Evolutionary conservation across 495 filamentous ascomycete genomes (phyloP).

Genomic region (Cladorrhinum samala): DNA sequence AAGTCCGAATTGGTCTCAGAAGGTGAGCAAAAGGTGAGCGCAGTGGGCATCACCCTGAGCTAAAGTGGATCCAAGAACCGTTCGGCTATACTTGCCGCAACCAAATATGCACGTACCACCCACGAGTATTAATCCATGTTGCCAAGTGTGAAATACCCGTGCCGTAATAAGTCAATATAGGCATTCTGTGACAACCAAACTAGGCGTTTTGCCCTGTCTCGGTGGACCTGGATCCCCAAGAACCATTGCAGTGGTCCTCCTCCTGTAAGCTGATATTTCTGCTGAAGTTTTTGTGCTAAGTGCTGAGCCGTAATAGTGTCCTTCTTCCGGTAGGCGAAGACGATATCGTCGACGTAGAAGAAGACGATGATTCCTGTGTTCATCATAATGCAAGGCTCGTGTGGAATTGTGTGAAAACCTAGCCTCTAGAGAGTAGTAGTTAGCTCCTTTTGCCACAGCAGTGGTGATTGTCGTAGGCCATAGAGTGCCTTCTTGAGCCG

Average conservation of each 20-base stretch:
- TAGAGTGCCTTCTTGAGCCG: constrained; percentile 13
- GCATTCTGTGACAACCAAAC: constrained; percentile 11
- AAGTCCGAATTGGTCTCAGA: too few relatives aligned
- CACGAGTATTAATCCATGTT: too few relatives aligned
- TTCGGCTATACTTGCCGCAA: too few relatives aligned
- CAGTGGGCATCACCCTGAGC: too few relatives aligned
- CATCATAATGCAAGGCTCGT: constrained; percentile 16
- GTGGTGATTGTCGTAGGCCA: constrained; percentile 13
- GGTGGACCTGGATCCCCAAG: constrained; percentile 5
- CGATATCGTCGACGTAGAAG: constrained; percentile 14
- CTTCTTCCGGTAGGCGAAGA: constrained; percentile 6
- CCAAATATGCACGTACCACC: too few relatives aligned
- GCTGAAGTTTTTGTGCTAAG: neutral
- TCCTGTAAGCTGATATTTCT: constrained; percentile 7
- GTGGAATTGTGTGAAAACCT: constrained; percentile 8
- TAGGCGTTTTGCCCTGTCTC: constrained; percentile 6
- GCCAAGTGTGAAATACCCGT: too few relatives aligned
- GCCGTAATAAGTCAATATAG: constrained; percentile 8
- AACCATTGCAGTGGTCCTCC: constrained; percentile 9
- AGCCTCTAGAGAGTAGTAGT: neutral
- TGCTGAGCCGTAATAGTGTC: neutral
- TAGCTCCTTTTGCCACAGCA: constrained; percentile 18
- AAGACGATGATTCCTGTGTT: constrained; percentile 9
- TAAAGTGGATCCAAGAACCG: too few relatives aligned
- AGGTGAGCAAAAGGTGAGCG: too few relatives aligned